Evolutionary conservation across 805 yeast species (phyloP).

Genomic region (Teunomyces atbi): DNA sequence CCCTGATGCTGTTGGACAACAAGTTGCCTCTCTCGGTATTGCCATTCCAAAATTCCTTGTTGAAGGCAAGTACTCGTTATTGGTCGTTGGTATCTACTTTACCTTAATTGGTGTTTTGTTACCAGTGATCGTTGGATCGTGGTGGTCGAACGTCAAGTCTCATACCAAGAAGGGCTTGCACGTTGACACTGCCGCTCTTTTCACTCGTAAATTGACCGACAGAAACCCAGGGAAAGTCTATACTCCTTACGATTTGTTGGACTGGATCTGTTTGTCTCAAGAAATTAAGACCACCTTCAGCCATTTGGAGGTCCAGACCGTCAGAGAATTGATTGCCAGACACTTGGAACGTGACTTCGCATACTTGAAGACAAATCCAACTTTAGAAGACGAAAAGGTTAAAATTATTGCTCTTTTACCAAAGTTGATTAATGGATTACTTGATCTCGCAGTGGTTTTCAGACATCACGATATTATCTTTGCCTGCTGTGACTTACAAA

Average conservation of each 20-base stretch:
- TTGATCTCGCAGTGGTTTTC: conserved; percentile 80
- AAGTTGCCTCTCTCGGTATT: conserved; percentile 84
- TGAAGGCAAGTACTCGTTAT: conserved; percentile 72
- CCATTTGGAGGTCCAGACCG: conserved; percentile 43
- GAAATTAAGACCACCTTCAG: conserved; percentile 55
- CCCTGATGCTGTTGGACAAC: conserved; percentile 86
- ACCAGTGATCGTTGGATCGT: conserved; percentile 76
- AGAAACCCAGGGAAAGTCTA: conserved; percentile 67
- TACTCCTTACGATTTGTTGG: conserved; percentile 54
- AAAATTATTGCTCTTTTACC: conserved; percentile 64
- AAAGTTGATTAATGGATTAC: conserved; percentile 62
- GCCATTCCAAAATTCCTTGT: conserved; percentile 91
- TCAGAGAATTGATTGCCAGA: conserved; percentile 50
- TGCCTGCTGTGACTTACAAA: conserved; percentile 63
- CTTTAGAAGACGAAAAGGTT: conserved; percentile 42
- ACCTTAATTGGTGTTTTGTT: conserved; percentile 71
- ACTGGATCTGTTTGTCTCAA: conserved; percentile 60
- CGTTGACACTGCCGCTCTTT: conserved; percentile 76
- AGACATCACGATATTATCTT: conserved; percentile 66
- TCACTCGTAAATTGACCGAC: conserved; percentile 71
- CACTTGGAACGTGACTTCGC: conserved; percentile 55
- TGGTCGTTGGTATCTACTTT: conserved; percentile 63
- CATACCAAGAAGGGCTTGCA: conserved; percentile 82
- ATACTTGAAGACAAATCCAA: conserved; percentile 14
- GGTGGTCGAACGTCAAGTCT: conserved; percentile 87